A percentile compares a stretch with the other conserved stretches of the same genome.
phyloP scores from a whole-genome alignment of 148 eudicot genomes.

The Chenopodium suecicum region DNA sequence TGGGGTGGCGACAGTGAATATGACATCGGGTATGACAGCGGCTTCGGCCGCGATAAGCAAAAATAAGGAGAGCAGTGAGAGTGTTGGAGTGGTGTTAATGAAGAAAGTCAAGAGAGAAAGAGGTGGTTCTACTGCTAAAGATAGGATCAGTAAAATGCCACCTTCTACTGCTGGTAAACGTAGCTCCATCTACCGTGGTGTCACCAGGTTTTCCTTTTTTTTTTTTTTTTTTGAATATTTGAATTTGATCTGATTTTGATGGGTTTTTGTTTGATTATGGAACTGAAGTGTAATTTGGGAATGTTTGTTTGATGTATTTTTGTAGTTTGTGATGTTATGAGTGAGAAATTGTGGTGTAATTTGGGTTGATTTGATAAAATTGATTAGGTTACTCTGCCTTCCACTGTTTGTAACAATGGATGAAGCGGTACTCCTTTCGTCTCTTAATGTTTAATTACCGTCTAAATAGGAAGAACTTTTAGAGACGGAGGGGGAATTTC shows the following conservation, averaged over 20 bases:
- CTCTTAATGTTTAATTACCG: too few species aligned
- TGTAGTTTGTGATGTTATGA: not conserved
- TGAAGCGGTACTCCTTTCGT: too few species aligned
- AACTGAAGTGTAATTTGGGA: not conserved
- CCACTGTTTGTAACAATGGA: not conserved
- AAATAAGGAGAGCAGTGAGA: conserved; percentile 26
- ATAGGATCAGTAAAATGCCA: conserved; percentile 96
- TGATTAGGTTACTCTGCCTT: not conserved
- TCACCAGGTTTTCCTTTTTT: conserved; percentile 62
- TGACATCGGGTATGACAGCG: conserved; percentile 31
- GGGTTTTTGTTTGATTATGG: too few species aligned
- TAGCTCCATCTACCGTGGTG: conserved; percentile 97
- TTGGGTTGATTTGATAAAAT: not conserved
- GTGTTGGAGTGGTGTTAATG: conserved; percentile 36
- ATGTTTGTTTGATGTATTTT: not conserved
- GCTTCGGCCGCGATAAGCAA: conserved; percentile 12
- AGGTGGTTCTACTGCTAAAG: conserved; percentile 92
- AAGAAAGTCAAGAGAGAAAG: conserved; percentile 79
- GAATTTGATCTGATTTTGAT: not conserved
- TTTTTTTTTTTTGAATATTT: not conserved
- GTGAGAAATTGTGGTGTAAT: not conserved
- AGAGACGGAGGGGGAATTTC: too few species aligned
- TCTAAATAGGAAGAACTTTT: too few species aligned
- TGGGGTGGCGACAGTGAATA: conserved; percentile 33
- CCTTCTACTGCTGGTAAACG: conserved; percentile 99